Percentiles rank a stretch among this genome's conserved stretches.
phyloP scores from a whole-genome alignment of 805 yeast species.

The Candida hungchunana region DNA sequence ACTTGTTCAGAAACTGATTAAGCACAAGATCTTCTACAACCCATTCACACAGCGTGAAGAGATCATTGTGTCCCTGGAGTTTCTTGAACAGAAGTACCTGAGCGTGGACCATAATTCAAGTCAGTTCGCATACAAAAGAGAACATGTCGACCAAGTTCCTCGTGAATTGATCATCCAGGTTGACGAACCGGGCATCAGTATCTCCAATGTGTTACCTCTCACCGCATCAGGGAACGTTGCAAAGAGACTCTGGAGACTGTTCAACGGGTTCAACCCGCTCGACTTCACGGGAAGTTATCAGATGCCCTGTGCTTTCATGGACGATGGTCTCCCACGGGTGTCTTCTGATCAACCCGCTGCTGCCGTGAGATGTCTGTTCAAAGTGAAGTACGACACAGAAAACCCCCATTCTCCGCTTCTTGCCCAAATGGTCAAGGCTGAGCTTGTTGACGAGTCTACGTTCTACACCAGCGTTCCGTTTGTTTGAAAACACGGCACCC shows the following conservation, averaged over 20 bases:
- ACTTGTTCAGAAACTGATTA: conserved; percentile 66
- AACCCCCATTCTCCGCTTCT: background rate
- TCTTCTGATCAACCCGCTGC: too few species aligned
- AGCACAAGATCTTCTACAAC: conserved; percentile 45
- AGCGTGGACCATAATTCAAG: conserved; percentile 4
- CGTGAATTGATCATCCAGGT: conserved; percentile 41
- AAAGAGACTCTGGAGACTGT: background rate
- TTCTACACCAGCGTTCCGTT: background rate
- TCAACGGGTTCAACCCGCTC: too few species aligned
- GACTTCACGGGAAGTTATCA: too few species aligned
- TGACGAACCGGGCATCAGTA: conserved; percentile 3
- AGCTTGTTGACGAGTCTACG: background rate
- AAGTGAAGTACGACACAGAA: background rate
- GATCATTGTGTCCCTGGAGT: conserved; percentile 35
- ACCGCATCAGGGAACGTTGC: background rate
- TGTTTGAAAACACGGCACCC: too few species aligned
- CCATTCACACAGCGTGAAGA: conserved; percentile 52
- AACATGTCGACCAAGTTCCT: conserved; percentile 36
- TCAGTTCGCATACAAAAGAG: conserved; percentile 37
- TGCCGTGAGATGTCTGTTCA: conserved; percentile 2
- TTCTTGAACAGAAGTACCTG: conserved; percentile 13
- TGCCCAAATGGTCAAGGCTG: conserved; percentile 4
- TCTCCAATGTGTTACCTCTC: background rate
- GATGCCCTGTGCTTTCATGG: too few species aligned
- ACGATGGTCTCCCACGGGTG: too few species aligned